Conservation (phyloP, 2,329 filamentous ascomycete genomes). For the Sarocladium strictum region DNA sequence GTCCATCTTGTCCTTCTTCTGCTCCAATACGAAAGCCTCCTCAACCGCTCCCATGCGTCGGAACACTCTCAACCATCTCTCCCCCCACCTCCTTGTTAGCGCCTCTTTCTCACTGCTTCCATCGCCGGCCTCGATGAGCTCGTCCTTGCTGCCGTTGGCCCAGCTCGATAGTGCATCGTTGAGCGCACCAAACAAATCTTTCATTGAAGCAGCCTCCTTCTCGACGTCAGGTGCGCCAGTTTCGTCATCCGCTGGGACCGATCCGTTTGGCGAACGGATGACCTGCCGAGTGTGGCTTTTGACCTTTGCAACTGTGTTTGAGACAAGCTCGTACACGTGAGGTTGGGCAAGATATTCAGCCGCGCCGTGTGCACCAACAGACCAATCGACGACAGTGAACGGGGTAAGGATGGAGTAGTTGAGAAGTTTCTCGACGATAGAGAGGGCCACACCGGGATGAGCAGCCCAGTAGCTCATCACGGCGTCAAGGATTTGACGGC, state of each 20-base stretch:
- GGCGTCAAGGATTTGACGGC: constrained; percentile 81
- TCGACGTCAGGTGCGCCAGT: constrained; percentile 43
- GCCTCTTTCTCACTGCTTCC: constrained; percentile 52
- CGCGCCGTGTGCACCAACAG: constrained; percentile 55
- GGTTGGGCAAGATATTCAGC: constrained; percentile 65
- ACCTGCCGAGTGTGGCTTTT: constrained; percentile 81
- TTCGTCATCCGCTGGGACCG: constrained; percentile 20
- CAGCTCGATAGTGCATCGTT: constrained; percentile 72
- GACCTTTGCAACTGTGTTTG: constrained; percentile 84
- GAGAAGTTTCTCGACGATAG: constrained; percentile 91
- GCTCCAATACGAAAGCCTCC: constrained; percentile 55
- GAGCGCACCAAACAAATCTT: constrained; percentile 72
- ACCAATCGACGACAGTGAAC: constrained; percentile 82
- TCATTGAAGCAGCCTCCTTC: constrained; percentile 68
- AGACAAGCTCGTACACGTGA: constrained; percentile 85
- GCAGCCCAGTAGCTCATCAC: constrained; percentile 92
- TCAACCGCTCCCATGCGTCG: constrained; percentile 77
- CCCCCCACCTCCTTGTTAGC: constrained; percentile 72
- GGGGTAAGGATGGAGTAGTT: constrained; percentile 95
- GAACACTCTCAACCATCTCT: constrained; percentile 82
- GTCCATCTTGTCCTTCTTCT: constrained; percentile 20
- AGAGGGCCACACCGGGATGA: constrained; percentile 85
- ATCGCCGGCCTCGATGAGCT: constrained; percentile 64
- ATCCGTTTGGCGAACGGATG: constrained; percentile 52
- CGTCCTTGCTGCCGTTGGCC: constrained; percentile 67